Conservation (phyloP, 495 filamentous ascomycete species). For the Friedmanniomyces simplex region DNA sequence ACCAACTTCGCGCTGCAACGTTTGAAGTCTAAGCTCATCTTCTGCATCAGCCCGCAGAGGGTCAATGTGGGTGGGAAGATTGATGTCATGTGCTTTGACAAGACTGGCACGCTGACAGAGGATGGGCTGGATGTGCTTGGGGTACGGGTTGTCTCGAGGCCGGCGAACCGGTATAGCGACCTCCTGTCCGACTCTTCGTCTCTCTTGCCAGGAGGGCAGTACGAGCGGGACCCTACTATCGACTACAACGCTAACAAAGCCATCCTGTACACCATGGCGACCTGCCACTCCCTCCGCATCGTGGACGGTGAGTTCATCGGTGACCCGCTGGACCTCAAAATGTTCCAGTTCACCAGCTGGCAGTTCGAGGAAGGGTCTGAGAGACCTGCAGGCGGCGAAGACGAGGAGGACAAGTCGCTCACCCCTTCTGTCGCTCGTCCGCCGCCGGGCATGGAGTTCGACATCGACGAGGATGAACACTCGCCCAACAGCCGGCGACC, state of each 20-base stretch:
- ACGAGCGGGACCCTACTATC: constrained; percentile 45
- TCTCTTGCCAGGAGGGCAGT: constrained; percentile 44
- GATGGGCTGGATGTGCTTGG: constrained; percentile 95
- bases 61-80: constrained; percentile 95
- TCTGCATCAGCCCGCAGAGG: constrained; percentile 92
- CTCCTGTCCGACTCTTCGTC: constrained; percentile 44
- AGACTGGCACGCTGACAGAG: constrained; percentile 95
- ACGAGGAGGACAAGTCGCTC: constrained; percentile 56
- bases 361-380: constrained; percentile 77
- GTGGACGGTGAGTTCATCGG: constrained; percentile 84
- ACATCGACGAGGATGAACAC: constrained; percentile 36
- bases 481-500: constrained; percentile 28
- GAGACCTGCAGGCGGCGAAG: constrained; percentile 40
- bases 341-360: constrained; percentile 98
- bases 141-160: constrained; percentile 58
- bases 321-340: constrained; percentile 93
- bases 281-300: constrained; percentile 81
- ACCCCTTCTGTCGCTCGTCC: constrained; percentile 79
- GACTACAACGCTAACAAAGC: constrained; percentile 57
- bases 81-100: constrained; percentile 96
- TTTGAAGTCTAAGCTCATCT: constrained; percentile 78
- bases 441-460: constrained; percentile 49
- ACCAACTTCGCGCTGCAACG: constrained; percentile 88
- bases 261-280: constrained; percentile 88
- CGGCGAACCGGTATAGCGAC: constrained; percentile 52